Conservation (phyloP, 768 basidiomycete species). For the Calvatia gigantea region DNA sequence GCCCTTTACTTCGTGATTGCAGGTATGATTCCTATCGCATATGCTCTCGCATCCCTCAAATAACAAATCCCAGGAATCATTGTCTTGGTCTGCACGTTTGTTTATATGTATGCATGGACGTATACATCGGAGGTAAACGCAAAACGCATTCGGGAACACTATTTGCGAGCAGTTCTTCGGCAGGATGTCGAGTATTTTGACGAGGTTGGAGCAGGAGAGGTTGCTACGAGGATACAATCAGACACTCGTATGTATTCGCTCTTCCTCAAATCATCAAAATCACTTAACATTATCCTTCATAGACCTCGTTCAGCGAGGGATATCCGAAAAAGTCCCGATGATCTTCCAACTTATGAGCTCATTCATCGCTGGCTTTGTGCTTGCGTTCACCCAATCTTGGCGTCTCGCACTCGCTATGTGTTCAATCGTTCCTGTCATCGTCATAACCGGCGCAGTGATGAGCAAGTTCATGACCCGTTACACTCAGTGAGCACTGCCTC, state of each 20-base stretch:
- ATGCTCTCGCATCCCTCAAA: not conserved
- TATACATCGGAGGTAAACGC: conserved; percentile 64
- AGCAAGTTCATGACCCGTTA: conserved; percentile 50
- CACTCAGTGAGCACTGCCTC: conserved; percentile 42
- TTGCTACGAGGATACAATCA: conserved; percentile 79
- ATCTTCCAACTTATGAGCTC: conserved; percentile 49
- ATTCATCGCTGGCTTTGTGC: conserved; percentile 72
- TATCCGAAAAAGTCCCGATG: conserved; percentile 75
- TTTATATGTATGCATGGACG: conserved; percentile 57
- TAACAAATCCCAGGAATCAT: conserved; percentile 28
- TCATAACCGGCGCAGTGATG: conserved; percentile 60
- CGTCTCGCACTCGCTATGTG: conserved; percentile 71
- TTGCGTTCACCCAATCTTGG: conserved; percentile 61
- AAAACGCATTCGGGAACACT: conserved; percentile 74
- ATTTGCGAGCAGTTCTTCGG: conserved; percentile 66
- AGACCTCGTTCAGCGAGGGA: conserved; percentile 82
- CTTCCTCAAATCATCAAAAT: not conserved
- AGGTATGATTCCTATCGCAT: conserved; percentile 68
- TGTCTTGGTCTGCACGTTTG: conserved; percentile 61
- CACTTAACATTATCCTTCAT: not conserved
- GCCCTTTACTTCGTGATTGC: conserved; percentile 57
- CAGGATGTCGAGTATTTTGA: conserved; percentile 85
- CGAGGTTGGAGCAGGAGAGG: conserved; percentile 79
- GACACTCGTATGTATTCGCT: conserved; percentile 53
- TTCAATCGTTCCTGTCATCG: conserved; percentile 73